Percentiles rank a stretch among this genome's conserved stretches.
phyloP scores from a whole-genome alignment of 192 early-diverging fungal species.

The Coemansia sp. region DNA sequence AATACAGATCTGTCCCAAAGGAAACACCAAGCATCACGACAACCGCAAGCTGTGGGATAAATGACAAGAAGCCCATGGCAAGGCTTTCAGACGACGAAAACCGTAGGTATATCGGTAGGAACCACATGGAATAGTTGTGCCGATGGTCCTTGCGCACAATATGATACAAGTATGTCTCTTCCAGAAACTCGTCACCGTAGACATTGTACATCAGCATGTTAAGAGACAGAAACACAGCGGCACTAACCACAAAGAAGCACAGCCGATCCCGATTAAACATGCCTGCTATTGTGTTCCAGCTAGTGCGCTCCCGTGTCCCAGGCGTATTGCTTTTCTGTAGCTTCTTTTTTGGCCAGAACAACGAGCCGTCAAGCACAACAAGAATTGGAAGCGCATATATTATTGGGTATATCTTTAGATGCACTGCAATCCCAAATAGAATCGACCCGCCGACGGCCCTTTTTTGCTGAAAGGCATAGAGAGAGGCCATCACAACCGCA shows the following conservation, averaged over 20 bases:
- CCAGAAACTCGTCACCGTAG: conserved; percentile 83
- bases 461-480: conserved; percentile 68
- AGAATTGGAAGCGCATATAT: conserved; percentile 89
- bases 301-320: not conserved
- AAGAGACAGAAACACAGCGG: conserved; percentile 61
- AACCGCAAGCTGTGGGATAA: conserved; percentile 79
- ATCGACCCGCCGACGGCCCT: conserved; percentile 57
- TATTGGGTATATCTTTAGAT: conserved; percentile 97
- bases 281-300: conserved; percentile 10
- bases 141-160: conserved; percentile 94
- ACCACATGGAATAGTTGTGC: conserved; percentile 98
- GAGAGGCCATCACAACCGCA: conserved; percentile 69
- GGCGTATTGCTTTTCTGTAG: conserved; percentile 3
- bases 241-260: conserved; percentile 65
- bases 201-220: conserved; percentile 69
- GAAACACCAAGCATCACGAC: conserved; percentile 67
- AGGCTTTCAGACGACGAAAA: conserved; percentile 56
- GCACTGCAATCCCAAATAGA: conserved; percentile 88
- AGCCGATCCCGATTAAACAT: conserved; percentile 62
- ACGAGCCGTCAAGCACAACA: conserved; percentile 55
- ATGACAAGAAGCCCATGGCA: conserved; percentile 68
- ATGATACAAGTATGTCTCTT: conserved; percentile 94
- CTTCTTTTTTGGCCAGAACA: conserved; percentile 9
- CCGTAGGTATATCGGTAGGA: conserved; percentile 89
- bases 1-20: conserved; percentile 78